A percentile compares a stretch with the other conserved stretches of the same genome.
Evolutionary conservation across 2,329 filamentous ascomycete genomes (phyloP).

Genomic region (Aspergillaceae sp.): DNA sequence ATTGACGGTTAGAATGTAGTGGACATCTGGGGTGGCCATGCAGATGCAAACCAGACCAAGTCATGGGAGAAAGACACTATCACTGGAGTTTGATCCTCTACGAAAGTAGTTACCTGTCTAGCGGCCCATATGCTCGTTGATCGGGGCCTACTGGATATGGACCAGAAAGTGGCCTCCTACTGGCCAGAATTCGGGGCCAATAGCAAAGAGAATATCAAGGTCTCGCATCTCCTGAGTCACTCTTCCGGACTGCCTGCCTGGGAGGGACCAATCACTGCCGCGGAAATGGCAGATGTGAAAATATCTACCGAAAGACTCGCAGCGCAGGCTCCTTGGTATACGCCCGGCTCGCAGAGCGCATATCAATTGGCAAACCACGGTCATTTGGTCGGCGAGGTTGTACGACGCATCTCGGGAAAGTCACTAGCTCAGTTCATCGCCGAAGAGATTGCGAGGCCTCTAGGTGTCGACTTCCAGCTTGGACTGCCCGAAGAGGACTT

Average conservation of each 20-base stretch:
- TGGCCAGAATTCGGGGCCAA: conserved; percentile 27
- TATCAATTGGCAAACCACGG: conserved; percentile 26
- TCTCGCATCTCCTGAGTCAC: conserved; percentile 19
- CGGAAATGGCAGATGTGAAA: conserved; percentile 27
- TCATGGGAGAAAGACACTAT: conserved; percentile 30
- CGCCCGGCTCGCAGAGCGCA: conserved; percentile 31
- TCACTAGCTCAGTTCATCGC: background rate
- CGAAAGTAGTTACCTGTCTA: conserved; percentile 18
- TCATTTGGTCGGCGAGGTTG: background rate
- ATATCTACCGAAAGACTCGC: conserved; percentile 23
- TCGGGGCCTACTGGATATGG: conserved; percentile 16
- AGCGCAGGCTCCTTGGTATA: conserved; percentile 33
- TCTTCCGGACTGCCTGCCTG: conserved; percentile 15
- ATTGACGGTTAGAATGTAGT: conserved; percentile 43
- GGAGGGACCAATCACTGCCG: conserved; percentile 19
- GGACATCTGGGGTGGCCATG: conserved; percentile 34
- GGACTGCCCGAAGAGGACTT: background rate
- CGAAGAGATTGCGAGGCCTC: background rate
- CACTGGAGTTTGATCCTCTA: conserved; percentile 17
- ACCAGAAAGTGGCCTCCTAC: conserved; percentile 20
- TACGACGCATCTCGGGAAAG: background rate
- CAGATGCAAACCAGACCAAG: conserved; percentile 21
- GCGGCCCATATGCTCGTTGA: conserved; percentile 19
- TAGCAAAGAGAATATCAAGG: conserved; percentile 21
- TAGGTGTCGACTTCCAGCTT: background rate